phyloP scores from a whole-genome alignment of 1,284 basidiomycete species.

The Thecaphora thlaspeos region DNA sequence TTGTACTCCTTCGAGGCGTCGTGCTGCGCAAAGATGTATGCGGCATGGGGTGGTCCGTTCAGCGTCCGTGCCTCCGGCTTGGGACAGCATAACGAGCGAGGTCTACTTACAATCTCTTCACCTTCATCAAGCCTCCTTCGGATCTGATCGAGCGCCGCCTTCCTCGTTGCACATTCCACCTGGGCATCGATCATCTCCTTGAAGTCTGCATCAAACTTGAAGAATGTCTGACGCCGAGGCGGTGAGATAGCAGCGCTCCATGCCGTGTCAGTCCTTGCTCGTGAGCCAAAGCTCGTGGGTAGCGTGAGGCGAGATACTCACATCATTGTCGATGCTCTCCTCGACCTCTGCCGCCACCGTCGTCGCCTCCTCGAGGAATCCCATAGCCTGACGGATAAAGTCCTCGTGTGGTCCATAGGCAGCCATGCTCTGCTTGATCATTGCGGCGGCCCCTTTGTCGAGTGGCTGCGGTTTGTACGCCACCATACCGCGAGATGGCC shows the following conservation, averaged over 20 bases:
- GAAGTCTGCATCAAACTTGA: slow-evolving; percentile 22
- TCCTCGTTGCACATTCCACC: slow-evolving; percentile 27
- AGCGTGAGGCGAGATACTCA: background rate
- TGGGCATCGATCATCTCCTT: slow-evolving; percentile 43
- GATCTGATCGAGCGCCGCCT: slow-evolving; percentile 23
- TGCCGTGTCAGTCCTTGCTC: slow-evolving; percentile 5
- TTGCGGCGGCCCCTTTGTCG: slow-evolving; percentile 13
- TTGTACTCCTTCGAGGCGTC: slow-evolving; percentile 20
- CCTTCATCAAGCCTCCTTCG: slow-evolving; percentile 17
- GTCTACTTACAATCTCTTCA: slow-evolving; percentile 12
- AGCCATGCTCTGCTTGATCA: slow-evolving; percentile 10
- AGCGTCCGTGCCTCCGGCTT: too few relatives aligned
- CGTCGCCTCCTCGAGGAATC: slow-evolving; percentile 26
- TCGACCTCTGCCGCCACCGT: slow-evolving; percentile 25
- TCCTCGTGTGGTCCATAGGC: slow-evolving; percentile 17
- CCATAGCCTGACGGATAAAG: slow-evolving; percentile 13
- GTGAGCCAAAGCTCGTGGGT: background rate
- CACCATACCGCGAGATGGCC: too few relatives aligned
- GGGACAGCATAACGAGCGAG: too few relatives aligned
- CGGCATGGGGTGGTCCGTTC: too few relatives aligned
- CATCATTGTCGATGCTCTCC: background rate
- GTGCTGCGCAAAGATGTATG: background rate
- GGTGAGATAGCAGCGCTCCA: too few relatives aligned
- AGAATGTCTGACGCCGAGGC: slow-evolving; percentile 8
- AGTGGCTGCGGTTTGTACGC: slow-evolving; percentile 18